phyloP scores from a whole-genome alignment of 345 rosid species.

The Hibiscus syriacus region DNA sequence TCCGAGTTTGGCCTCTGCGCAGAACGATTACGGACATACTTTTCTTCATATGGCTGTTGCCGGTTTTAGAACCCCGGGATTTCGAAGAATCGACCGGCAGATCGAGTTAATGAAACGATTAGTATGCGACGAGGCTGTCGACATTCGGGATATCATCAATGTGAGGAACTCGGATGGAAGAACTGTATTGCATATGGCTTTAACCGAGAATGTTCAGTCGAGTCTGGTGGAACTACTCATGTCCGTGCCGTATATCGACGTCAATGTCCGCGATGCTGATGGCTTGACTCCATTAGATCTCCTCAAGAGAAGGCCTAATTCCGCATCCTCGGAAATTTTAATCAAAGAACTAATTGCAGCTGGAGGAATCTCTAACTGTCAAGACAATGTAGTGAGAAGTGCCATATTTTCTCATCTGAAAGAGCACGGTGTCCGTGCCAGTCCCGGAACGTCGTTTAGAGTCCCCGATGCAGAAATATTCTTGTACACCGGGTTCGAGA shows the following conservation, averaged over 20 bases:
- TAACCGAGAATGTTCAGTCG: constrained; percentile 50
- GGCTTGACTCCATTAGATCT: constrained; percentile 82
- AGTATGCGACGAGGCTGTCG: constrained; percentile 28
- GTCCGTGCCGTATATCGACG: constrained; percentile 42
- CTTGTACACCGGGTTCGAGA: constrained; percentile 47
- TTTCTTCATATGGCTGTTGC: constrained; percentile 81
- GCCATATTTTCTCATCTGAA: constrained; percentile 37
- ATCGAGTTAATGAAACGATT: constrained; percentile 60
- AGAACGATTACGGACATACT: constrained; percentile 64
- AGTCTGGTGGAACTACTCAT: constrained; percentile 63
- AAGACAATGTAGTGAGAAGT: constrained; percentile 29
- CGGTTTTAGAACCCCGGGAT: constrained; percentile 66
- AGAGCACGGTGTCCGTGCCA: constrained; percentile 53
- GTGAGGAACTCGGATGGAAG: constrained; percentile 60
- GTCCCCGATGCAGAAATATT: constrained; percentile 87
- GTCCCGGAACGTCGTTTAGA: constrained; percentile 81
- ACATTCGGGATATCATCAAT: constrained; percentile 47
- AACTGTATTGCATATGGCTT: constrained; percentile 79
- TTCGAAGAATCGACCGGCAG: constrained; percentile 65
- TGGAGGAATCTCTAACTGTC: constrained; percentile 55
- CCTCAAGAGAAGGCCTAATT: constrained; percentile 59
- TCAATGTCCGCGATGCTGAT: constrained; percentile 55
- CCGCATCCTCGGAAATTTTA: constrained; percentile 61
- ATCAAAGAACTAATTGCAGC: constrained; percentile 76
- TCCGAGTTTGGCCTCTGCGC: constrained; percentile 33